Percentiles rank a stretch among this genome's conserved stretches.
Conservation (phyloP, 2,329 filamentous ascomycete species). For the Ceratocystis variospora region DNA sequence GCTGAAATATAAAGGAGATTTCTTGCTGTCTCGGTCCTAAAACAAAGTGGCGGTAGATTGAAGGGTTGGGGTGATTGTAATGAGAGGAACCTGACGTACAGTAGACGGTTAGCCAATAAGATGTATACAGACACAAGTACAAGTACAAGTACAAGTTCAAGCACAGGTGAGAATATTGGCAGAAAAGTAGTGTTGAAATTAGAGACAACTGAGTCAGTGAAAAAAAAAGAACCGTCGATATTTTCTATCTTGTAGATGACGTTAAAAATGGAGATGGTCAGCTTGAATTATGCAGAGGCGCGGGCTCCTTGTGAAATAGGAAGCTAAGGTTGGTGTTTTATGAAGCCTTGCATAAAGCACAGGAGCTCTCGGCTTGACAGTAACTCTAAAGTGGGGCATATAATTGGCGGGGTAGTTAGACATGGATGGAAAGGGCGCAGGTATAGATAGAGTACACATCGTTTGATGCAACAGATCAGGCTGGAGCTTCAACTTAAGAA, state of each 20-base stretch:
- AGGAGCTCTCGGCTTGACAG: not conserved
- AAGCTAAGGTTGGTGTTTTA: not conserved
- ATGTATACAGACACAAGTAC: not conserved
- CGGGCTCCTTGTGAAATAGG: not conserved
- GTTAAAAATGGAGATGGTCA: not conserved
- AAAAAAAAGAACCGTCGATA: not conserved
- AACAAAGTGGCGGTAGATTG: not conserved
- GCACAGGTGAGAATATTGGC: not conserved
- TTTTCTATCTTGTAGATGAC: not conserved
- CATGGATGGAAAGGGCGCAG: not conserved
- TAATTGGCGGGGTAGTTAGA: constrained; percentile 2
- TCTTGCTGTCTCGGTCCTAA: not conserved
- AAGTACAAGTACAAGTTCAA: not conserved
- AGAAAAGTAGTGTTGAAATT: not conserved
- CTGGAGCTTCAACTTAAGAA: not conserved
- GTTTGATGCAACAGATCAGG: not conserved
- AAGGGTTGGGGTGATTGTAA: not conserved
- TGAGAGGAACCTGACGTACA: not conserved
- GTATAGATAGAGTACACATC: not conserved
- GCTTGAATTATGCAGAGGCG: not conserved
- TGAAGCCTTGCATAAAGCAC: not conserved
- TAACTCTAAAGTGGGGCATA: constrained; percentile 9
- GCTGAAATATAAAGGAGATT: not conserved
- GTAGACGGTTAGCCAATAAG: not conserved
- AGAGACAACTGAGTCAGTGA: not conserved